A percentile compares a stretch with the other conserved stretches of the same genome.
These are phyloP conservation scores for Mrakia frigida DNA, from an alignment of 768 basidiomycete genomes.

Conservation along the genomic window DNA sequence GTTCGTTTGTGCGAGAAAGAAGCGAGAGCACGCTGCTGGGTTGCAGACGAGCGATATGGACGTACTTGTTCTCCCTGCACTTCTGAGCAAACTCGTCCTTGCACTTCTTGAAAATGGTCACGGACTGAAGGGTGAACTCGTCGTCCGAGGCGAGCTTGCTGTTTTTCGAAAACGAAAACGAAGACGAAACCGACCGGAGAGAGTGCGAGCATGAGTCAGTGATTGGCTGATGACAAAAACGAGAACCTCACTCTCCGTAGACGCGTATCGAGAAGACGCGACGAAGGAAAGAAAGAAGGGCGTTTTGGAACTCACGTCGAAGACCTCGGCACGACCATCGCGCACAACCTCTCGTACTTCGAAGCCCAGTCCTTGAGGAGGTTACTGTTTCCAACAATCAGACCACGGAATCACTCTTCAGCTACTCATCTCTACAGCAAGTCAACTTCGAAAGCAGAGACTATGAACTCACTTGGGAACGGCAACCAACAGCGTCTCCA, in stretches of 20 bases:
- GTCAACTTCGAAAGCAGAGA: background rate
- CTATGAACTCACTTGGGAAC: constrained; percentile 71
- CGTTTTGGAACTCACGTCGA: constrained; percentile 57
- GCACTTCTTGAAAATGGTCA: constrained; percentile 82
- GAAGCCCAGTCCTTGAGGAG: constrained; percentile 78
- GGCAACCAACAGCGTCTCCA: constrained; percentile 86
- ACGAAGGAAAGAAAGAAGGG: background rate
- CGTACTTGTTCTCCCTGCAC: constrained; percentile 89
- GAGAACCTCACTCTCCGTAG: no score
- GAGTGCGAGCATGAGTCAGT: no score
- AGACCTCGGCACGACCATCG: constrained; percentile 91
- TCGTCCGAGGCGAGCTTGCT: constrained; percentile 77
- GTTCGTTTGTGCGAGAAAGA: background rate
- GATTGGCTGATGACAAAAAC: no score
- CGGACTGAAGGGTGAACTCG: constrained; percentile 77
- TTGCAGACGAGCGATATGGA: constrained; percentile 24
- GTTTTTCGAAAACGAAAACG: constrained; percentile 18
- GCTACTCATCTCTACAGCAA: background rate
- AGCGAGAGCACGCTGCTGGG: no score
- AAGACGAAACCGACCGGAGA: no score
- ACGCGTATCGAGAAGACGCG: no score
- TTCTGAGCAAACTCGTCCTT: constrained; percentile 91
- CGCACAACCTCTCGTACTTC: constrained; percentile 78
- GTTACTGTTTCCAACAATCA: constrained; percentile 50
- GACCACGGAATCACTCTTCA: no score